These are phyloP conservation scores for Zoysia matrella DNA, from an alignment of 202 grass and related monocot genomes.

Conservation along the genomic window DNA sequence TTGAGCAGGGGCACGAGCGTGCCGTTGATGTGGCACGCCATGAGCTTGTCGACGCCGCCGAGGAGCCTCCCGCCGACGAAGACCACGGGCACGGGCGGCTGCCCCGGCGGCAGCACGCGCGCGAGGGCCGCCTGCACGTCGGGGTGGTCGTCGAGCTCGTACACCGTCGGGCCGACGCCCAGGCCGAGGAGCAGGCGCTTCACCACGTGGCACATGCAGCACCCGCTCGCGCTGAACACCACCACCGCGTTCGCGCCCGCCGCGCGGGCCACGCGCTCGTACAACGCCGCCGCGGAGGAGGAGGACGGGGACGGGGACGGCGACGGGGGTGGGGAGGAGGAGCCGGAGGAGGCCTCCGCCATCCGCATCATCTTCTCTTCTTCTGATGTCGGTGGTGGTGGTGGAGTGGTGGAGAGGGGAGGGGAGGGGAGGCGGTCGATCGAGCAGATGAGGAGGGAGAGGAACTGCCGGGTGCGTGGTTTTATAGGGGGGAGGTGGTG, in stretches of 20 bases:
- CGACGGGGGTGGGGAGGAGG: too few species aligned
- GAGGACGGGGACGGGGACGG: background rate
- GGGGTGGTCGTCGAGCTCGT: conserved; percentile 74
- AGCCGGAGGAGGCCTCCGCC: background rate
- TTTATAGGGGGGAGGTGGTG: too few species aligned
- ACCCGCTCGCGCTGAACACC: conserved; percentile 84
- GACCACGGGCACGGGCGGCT: conserved; percentile 64
- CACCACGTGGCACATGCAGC: conserved; percentile 99
- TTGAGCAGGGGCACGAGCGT: conserved; percentile 94
- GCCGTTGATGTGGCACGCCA: conserved; percentile 98
- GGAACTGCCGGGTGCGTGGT: too few species aligned
- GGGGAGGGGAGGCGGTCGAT: too few species aligned
- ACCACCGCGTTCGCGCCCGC: conserved; percentile 86
- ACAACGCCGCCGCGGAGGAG: conserved; percentile 48
- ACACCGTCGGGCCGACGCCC: conserved; percentile 79
- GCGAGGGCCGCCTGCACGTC: conserved; percentile 48
- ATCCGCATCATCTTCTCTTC: conserved; percentile 46
- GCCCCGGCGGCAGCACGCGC: conserved; percentile 49
- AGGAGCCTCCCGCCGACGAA: conserved; percentile 93
- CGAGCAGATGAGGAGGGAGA: too few species aligned
- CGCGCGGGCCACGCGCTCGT: conserved; percentile 76
- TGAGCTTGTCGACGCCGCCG: conserved; percentile 88
- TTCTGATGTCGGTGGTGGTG: too few species aligned
- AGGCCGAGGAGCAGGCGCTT: conserved; percentile 88
- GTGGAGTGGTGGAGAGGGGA: too few species aligned